Evolutionary conservation across 306 rosid species (phyloP), one percentile per base, ranked within the genome.

Genomic region (Fragaria iinumae): DNA sequence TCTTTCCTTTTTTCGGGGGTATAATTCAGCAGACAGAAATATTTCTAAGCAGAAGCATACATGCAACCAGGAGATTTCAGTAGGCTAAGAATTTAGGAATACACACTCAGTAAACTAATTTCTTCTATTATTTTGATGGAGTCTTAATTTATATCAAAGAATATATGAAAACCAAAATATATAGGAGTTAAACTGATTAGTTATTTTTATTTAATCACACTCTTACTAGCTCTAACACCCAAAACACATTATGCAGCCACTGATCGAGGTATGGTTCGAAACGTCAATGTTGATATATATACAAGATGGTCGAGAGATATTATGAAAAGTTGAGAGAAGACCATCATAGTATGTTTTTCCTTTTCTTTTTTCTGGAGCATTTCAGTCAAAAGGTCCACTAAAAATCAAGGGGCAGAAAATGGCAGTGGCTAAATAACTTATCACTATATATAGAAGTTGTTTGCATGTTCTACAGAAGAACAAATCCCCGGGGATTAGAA

Each of bases 351-450:
- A 20, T 76, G 63, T 18, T 66, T 64, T 69, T 76, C 16, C 62
- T 72, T 50, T 71, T 32, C 50, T 56, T 11, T 69, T 59, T 55
- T 66, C 69, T 77, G 76, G 75, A 70, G 49, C 72, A 63, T 77
- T 52, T 83, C 83, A 34, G 62, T 69, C 56, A 48, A 13, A 80
- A 75, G 81, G 79, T 60, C 73, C 83, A 83, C 59, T 44, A 52
- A 77, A 72, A 75, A 71, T 67, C 60, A 23, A 25, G 67, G 21
- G 73, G 74, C 77, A 55, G 76, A 76, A 84, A 53, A 60, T 76
- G 52, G 79, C 68, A 71, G 77, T 56, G 67, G 55, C 53, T 59
- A 32, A 25, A 60, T 27, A 25, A 11, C 11, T 25, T 21, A 56
- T 21, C 16, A 65, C 75, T 36, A 73, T 50, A 23, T 56, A 21